Conservation (phyloP, 1,284 basidiomycete genomes). For the Moesziomyces sp. region DNA sequence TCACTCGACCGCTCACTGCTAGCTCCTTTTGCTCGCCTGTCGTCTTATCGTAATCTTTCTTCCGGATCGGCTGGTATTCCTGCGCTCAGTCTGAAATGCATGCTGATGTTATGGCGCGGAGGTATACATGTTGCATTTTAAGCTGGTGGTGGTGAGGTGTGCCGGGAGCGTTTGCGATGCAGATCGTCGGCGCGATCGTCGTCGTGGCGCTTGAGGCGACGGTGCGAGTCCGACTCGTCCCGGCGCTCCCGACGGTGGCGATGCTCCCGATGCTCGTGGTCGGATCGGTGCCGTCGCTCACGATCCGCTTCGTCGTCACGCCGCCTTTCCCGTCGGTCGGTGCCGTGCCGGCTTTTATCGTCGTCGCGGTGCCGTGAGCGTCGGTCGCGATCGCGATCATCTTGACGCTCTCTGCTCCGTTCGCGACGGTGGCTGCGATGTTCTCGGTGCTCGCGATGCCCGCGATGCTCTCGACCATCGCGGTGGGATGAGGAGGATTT, state of each 20-base stretch:
- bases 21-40: neutral
- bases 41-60: neutral
- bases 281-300: constrained; percentile 6
- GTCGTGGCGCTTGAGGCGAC: constrained; percentile 7
- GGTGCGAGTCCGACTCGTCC: neutral
- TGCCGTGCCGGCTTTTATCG: neutral
- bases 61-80: neutral
- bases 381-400: constrained; percentile 2
- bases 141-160: neutral
- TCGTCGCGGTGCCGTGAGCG: constrained; percentile 2
- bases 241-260: constrained; percentile 7
- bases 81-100: neutral
- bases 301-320: neutral
- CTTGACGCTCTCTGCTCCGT: constrained; percentile 3
- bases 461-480: too few relatives aligned
- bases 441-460: constrained; percentile 9
- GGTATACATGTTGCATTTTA: neutral
- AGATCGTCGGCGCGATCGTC: neutral
- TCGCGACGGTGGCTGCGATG: constrained; percentile 7
- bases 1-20: neutral
- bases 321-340: neutral
- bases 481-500: constrained; percentile 1
- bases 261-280: constrained; percentile 5
- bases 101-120: neutral
- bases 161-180: neutral